Conservation (phyloP, 2,329 filamentous ascomycete genomes). For the Fusarium marasasianum region DNA sequence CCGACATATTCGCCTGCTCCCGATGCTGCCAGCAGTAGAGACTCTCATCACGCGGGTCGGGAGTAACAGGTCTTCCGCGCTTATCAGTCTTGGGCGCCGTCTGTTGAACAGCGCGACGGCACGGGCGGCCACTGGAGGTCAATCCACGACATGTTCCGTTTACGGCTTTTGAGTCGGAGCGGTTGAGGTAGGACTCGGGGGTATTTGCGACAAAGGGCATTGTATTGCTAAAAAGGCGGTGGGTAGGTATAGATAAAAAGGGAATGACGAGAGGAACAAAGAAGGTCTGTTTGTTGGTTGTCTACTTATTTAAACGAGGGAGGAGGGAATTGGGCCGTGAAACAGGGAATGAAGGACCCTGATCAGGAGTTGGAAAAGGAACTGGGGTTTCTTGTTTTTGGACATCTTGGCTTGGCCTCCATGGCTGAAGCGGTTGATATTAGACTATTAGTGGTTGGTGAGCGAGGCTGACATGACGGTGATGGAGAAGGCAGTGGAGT, state of each 20-base stretch:
- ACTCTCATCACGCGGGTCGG: constrained; percentile 65
- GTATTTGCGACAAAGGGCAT: constrained; percentile 64
- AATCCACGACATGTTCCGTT: constrained; percentile 88
- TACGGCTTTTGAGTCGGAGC: constrained; percentile 86
- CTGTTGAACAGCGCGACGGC: constrained; percentile 73
- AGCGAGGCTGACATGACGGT: constrained; percentile 21
- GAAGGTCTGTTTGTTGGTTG: neutral
- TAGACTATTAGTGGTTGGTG: constrained; percentile 10
- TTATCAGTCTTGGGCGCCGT: constrained; percentile 27
- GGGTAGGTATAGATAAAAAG: neutral
- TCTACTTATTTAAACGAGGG: neutral
- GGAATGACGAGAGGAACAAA: neutral
- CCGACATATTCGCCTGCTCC: constrained; percentile 74
- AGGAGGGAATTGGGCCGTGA: constrained; percentile 4
- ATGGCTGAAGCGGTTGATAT: neutral
- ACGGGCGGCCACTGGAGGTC: constrained; percentile 83
- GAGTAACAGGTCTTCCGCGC: constrained; percentile 40
- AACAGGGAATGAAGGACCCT: constrained; percentile 14
- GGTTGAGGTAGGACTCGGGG: constrained; percentile 80
- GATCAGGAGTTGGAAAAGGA: neutral
- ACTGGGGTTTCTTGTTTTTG: constrained; percentile 16
- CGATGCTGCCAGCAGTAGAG: constrained; percentile 96
- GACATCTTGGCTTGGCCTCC: constrained; percentile 31
- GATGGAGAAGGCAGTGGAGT: constrained; percentile 35
- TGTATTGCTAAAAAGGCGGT: constrained; percentile 8